These are phyloP conservation scores for Pisolithus thermaeus DNA, from an alignment of 1,284 basidiomycete genomes.

Conservation along the genomic window DNA sequence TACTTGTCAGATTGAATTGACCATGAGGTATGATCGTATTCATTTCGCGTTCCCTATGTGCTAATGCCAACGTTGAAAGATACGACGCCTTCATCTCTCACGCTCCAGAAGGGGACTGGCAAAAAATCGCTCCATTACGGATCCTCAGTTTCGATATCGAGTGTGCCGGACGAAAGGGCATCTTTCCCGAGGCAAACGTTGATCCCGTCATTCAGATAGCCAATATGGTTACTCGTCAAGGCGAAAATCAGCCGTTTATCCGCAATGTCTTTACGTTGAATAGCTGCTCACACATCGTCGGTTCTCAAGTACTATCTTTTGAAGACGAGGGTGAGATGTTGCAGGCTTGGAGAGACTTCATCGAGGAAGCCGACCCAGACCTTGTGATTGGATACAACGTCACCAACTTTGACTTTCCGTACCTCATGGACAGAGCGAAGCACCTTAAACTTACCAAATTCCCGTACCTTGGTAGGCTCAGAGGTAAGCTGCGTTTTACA, in stretches of 20 bases:
- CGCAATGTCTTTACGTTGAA: conserved; percentile 96
- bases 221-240: conserved; percentile 95
- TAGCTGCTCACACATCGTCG: conserved; percentile 88
- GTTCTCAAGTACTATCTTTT: conserved; percentile 89
- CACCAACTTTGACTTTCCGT: conserved; percentile 89
- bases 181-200: conserved; percentile 83
- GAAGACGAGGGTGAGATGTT: conserved; percentile 71
- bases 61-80: conserved; percentile 34
- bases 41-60: neutral
- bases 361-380: conserved; percentile 86
- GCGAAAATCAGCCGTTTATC: conserved; percentile 87
- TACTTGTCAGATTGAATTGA: conserved; percentile 83
- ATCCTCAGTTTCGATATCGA: conserved; percentile 97
- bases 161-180: conserved; percentile 92
- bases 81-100: conserved; percentile 84
- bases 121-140: conserved; percentile 82
- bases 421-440: conserved; percentile 85
- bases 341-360: conserved; percentile 77
- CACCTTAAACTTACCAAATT: conserved; percentile 72
- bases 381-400: conserved; percentile 94
- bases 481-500: conserved; percentile 40
- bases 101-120: conserved; percentile 85
- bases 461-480: conserved; percentile 73
- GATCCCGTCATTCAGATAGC: conserved; percentile 98
- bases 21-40: conserved; percentile 49